phyloP scores from a whole-genome alignment of 2,329 filamentous ascomycete species.

The Tolypocladium endophyticum region DNA sequence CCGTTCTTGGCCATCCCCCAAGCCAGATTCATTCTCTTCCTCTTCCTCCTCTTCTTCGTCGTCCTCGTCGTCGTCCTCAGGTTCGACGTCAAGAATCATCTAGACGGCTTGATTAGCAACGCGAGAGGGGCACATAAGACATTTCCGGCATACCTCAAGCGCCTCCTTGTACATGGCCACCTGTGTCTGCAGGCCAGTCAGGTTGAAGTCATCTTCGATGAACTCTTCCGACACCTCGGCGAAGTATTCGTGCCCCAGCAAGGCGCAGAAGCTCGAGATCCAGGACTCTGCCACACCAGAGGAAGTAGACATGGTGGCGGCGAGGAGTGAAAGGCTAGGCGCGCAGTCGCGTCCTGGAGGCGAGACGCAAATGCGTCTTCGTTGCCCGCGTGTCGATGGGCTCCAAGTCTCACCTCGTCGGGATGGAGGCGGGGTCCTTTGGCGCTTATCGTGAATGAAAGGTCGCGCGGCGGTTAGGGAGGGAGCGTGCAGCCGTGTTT shows the following conservation, averaged over 20 bases:
- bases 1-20: conserved; percentile 49
- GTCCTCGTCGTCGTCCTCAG: conserved; percentile 85
- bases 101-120: conserved; percentile 15
- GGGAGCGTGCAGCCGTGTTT: neutral
- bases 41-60: conserved; percentile 71
- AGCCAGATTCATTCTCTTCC: conserved; percentile 56
- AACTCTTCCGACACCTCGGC: conserved; percentile 98
- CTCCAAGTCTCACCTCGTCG: neutral
- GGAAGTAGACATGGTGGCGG: conserved; percentile 43
- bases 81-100: conserved; percentile 98
- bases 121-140: neutral
- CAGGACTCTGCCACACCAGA: conserved; percentile 70
- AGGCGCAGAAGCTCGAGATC: conserved; percentile 94
- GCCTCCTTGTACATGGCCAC: conserved; percentile 99
- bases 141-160: conserved; percentile 51
- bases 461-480: neutral
- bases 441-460: neutral
- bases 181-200: conserved; percentile 88
- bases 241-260: conserved; percentile 97
- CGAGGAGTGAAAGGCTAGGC: neutral
- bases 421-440: neutral
- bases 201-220: conserved; percentile 98
- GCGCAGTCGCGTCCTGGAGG: conserved; percentile 1
- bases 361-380: neutral
- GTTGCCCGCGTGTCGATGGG: neutral